Evolutionary conservation across 1,284 basidiomycete species (phyloP), one percentile per base, ranked within the genome.

Genomic region (Stereum hirsutum): DNA sequence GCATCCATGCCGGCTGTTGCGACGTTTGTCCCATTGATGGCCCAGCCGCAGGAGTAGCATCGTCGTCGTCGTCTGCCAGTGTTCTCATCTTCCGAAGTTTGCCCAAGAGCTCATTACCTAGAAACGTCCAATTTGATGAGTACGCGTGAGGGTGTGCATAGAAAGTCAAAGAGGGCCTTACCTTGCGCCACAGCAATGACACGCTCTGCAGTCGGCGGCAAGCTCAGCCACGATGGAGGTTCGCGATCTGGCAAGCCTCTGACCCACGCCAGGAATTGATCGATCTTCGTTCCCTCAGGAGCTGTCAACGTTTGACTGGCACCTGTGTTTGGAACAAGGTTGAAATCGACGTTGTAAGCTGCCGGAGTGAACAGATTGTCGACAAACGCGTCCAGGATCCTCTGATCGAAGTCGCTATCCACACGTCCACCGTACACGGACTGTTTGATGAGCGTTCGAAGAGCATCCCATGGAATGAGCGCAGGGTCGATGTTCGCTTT

Each of bases 321-420:
- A 32, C 74, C 69, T 30, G 74, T 64, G 42, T 74, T 78, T 2
- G 85, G 81, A 1, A 94, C 90, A 10, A 97, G 76, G 49, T 81
- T 78, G 63, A 95, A 97, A 62, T 92, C 88, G 44, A 91, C 77
- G 49, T 97, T 92, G 62, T 95, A 98, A 0, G 93, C 87, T 17
- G 70, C 62, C 2, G 89, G 75, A 0, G 84, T 90, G 69, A 98
- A 96, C 44, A 96, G 70, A 11, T 72, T 74, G 54, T 95, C 89
- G 21, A 96, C 91, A 55, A 97, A 96, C 12, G 89, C 80, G 57
- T 96, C 89, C 24, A 98, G 72, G 43, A 95, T 83, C 48, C 75
- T 72, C 58, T 95, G 93, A 58, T 98, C 94, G 56, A 90, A 93
- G 61, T 94, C 89, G 48, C 89, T 93, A 65, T 96, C 94, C 43